A percentile compares a stretch with the other conserved stretches of the same genome.
Evolutionary conservation across 805 yeast genomes (phyloP).

Genomic region (Candida insectalens): DNA sequence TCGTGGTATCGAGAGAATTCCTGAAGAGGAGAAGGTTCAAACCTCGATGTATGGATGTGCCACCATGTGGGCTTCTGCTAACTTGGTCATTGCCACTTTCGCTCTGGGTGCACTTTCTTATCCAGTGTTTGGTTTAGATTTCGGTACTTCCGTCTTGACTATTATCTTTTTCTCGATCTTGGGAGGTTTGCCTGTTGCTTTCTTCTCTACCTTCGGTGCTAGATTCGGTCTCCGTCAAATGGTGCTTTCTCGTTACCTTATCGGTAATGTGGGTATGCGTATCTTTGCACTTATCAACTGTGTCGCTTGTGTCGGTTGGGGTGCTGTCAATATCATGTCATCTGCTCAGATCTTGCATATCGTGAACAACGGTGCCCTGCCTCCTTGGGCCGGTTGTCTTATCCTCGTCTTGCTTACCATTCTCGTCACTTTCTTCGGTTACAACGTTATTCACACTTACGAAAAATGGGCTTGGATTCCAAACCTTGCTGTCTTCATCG

Average conservation of each 20-base stretch:
- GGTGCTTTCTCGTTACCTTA: constrained; percentile 66
- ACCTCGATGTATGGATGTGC: constrained; percentile 61
- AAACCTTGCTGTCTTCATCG: constrained; percentile 59
- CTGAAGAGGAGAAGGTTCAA: constrained; percentile 70
- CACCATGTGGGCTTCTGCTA: constrained; percentile 87
- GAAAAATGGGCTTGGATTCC: constrained; percentile 91
- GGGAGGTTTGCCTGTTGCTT: constrained; percentile 76
- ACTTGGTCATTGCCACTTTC: constrained; percentile 76
- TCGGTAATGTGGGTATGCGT: constrained; percentile 69
- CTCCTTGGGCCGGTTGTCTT: constrained; percentile 88
- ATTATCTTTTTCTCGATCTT: constrained; percentile 66
- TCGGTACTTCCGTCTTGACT: constrained; percentile 59
- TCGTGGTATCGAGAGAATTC: constrained; percentile 73
- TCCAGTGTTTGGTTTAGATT: constrained; percentile 54
- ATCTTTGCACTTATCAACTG: constrained; percentile 69
- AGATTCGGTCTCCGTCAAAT: constrained; percentile 82
- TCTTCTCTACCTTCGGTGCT: constrained; percentile 75
- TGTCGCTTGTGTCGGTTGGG: constrained; percentile 91
- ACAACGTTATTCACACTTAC: constrained; percentile 68
- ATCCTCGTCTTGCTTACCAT: constrained; percentile 61
- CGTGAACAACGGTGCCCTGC: constrained; percentile 56
- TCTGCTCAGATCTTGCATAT: constrained; percentile 77
- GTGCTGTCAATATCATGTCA: constrained; percentile 84
- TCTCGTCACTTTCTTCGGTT: constrained; percentile 74
- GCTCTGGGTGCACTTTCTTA: constrained; percentile 65